A percentile compares a stretch with the other conserved stretches of the same genome.
Evolutionary conservation across 2,329 filamentous ascomycete species (phyloP).

Genomic region (Coleophoma crateriformis): DNA sequence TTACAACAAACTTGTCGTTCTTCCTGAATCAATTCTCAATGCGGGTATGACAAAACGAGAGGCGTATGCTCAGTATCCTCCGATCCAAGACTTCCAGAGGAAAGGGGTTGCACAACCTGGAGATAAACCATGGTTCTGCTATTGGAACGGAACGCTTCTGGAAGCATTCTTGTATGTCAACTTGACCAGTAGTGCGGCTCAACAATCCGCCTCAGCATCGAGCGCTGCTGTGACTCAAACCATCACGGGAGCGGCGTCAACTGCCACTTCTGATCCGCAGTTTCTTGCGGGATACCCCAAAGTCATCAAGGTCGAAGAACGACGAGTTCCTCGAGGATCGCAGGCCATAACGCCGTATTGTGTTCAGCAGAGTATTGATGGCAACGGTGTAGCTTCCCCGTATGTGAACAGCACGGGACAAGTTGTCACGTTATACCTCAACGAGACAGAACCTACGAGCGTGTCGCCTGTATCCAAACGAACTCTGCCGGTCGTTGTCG

Average conservation of each 20-base stretch:
- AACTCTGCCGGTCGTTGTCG: too few species aligned
- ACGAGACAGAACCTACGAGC: constrained; percentile 19
- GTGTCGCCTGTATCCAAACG: not conserved
- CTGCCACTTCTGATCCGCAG: constrained; percentile 13
- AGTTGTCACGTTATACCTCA: constrained; percentile 18
- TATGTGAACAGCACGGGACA: constrained; percentile 18
- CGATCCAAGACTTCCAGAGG: constrained; percentile 9
- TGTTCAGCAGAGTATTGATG: constrained; percentile 55
- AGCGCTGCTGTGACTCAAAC: constrained; percentile 12
- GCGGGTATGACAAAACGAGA: constrained; percentile 12
- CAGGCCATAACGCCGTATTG: constrained; percentile 48
- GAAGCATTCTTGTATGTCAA: constrained; percentile 63
- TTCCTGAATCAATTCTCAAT: constrained; percentile 23
- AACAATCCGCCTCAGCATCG: constrained; percentile 6
- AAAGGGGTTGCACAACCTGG: constrained; percentile 39
- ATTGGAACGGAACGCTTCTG: constrained; percentile 62
- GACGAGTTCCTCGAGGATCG: constrained; percentile 32
- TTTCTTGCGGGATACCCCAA: constrained; percentile 41
- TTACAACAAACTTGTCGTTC: constrained; percentile 61
- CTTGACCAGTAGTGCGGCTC: constrained; percentile 26
- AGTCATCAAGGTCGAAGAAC: constrained; percentile 61
- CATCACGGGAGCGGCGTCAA: constrained; percentile 3
- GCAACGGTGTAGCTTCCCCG: constrained; percentile 33
- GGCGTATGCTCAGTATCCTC: not conserved
- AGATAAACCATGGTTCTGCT: constrained; percentile 63